These are phyloP conservation scores for Apophysomyces trapeziformis DNA, from an alignment of 371 early-diverging fungal genomes.

Conservation along the genomic window DNA sequence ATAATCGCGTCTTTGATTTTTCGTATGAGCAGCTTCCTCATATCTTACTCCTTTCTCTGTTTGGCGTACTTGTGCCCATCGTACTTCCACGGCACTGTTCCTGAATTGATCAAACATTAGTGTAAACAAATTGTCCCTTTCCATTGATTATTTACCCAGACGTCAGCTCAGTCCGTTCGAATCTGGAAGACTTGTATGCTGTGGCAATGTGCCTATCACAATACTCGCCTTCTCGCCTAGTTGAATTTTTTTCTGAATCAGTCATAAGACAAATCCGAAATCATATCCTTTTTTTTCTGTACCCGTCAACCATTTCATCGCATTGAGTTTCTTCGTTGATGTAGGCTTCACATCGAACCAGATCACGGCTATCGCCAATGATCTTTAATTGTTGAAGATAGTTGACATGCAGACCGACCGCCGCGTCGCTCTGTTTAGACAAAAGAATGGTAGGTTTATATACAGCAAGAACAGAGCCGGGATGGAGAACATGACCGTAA, in stretches of 20 bases:
- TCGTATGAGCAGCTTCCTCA: slow-evolving; percentile 2
- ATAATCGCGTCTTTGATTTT: slow-evolving; percentile 16
- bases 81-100: slow-evolving; percentile 38
- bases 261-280: not conserved
- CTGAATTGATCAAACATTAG: slow-evolving; percentile 17
- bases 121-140: not conserved
- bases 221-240: slow-evolving; percentile 43
- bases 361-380: slow-evolving; percentile 43
- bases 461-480: slow-evolving; percentile 34
- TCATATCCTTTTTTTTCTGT: not conserved
- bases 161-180: slow-evolving; percentile 48
- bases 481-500: slow-evolving; percentile 22
- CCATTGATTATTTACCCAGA: slow-evolving; percentile 36
- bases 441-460: slow-evolving; percentile 32
- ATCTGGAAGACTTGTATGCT: slow-evolving; percentile 38
- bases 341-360: slow-evolving; percentile 34
- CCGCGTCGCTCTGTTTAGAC: slow-evolving; percentile 22
- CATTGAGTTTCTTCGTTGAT: slow-evolving; percentile 29
- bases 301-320: slow-evolving; percentile 42
- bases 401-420: slow-evolving; percentile 33
- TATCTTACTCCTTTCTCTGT: slow-evolving; percentile 14
- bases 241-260: slow-evolving; percentile 1
- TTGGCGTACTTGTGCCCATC: slow-evolving; percentile 30
- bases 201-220: slow-evolving; percentile 42
- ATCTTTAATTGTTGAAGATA: slow-evolving; percentile 35